Percentiles rank a stretch among this genome's conserved stretches.
phyloP scores from a whole-genome alignment of 257 asterid genomes.

The Capsicum pubescens region DNA sequence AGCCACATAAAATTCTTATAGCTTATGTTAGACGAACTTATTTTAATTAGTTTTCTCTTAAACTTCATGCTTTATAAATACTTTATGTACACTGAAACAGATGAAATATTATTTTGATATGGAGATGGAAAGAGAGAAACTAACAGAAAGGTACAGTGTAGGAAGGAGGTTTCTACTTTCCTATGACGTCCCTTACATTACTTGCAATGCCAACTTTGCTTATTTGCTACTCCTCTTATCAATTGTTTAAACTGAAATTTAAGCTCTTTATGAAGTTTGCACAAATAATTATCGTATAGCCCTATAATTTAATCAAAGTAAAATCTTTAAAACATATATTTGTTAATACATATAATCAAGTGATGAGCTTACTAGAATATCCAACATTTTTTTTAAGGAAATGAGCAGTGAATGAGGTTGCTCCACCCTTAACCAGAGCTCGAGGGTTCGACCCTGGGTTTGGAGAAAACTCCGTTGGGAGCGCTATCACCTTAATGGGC shows the following conservation, averaged over 20 bases:
- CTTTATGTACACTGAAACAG: too few species aligned
- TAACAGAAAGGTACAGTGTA: neutral
- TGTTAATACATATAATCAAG: neutral
- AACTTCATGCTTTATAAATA: too few species aligned
- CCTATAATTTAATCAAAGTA: neutral
- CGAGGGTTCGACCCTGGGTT: too few species aligned
- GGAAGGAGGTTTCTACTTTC: conserved; percentile 24
- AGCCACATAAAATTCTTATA: too few species aligned
- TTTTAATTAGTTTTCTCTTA: too few species aligned
- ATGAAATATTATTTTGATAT: neutral
- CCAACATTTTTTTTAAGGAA: too few species aligned
- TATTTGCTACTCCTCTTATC: neutral
- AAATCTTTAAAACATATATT: neutral
- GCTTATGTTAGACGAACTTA: too few species aligned
- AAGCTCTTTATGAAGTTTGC: neutral
- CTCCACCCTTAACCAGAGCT: too few species aligned
- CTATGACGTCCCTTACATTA: conserved; percentile 20
- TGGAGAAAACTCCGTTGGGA: too few species aligned
- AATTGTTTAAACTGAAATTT: neutral
- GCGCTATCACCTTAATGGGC: too few species aligned
- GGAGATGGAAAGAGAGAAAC: neutral
- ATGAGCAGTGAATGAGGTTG: too few species aligned
- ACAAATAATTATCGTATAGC: neutral
- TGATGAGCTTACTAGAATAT: neutral
- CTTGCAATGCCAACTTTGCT: conserved; percentile 19